Conservation (phyloP, 305 asterid genomes). For the Vinca major region DNA sequence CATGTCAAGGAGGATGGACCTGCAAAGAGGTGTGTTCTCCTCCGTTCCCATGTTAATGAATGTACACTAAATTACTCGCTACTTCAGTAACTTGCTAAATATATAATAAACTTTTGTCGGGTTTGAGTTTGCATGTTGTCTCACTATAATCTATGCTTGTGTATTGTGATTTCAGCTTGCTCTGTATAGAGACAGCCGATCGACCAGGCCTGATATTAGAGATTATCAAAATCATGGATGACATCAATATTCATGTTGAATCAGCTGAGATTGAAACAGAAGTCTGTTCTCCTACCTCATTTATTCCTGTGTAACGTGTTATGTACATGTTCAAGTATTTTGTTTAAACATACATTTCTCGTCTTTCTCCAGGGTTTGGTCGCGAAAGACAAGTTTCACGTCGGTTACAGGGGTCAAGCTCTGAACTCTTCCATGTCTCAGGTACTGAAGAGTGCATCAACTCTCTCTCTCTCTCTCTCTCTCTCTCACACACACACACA, state of each 20-base stretch:
- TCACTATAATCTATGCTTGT: slow-evolving; percentile 3
- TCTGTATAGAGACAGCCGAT: slow-evolving; percentile 86
- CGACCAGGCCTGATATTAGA: slow-evolving; percentile 84
- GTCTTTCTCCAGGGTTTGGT: slow-evolving; percentile 58
- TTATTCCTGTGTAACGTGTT: background rate
- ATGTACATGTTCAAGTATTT: background rate
- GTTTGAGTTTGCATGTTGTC: background rate
- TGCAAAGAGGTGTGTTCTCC: slow-evolving; percentile 48
- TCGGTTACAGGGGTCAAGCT: slow-evolving; percentile 89
- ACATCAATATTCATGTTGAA: slow-evolving; percentile 67
- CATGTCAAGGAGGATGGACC: slow-evolving; percentile 89
- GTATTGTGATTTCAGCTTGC: slow-evolving; percentile 57
- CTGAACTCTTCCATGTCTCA: slow-evolving; percentile 82
- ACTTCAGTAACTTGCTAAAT: background rate
- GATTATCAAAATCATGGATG: slow-evolving; percentile 69
- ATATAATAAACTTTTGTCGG: background rate
- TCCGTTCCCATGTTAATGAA: background rate
- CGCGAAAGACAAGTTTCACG: slow-evolving; percentile 91
- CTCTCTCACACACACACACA: too few relatives aligned
- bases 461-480: too few relatives aligned
- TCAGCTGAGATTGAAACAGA: slow-evolving; percentile 97
- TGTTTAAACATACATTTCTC: background rate
- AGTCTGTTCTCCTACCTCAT: slow-evolving; percentile 29
- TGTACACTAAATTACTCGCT: background rate
- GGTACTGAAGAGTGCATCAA: slow-evolving; percentile 21